Conservation (phyloP, 2,329 filamentous ascomycete genomes). For the Ceratocystis harringtonii region DNA sequence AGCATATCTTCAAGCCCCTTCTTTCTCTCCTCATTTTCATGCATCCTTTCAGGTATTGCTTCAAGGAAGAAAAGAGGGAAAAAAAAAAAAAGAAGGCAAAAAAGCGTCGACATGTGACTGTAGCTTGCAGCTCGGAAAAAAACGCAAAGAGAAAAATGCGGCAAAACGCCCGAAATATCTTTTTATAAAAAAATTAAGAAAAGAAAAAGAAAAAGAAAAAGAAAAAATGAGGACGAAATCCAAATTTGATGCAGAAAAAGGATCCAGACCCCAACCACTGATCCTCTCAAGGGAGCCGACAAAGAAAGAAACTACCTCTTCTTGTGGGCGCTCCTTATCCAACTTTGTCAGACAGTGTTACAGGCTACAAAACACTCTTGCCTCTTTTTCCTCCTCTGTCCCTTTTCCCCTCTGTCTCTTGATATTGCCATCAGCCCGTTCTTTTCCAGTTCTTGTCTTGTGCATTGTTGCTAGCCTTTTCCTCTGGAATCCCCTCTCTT, state of each 20-base stretch:
- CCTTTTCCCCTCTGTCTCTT: neutral
- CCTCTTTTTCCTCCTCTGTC: neutral
- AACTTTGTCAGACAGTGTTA: neutral
- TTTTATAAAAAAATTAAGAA: neutral
- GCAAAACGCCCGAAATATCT: neutral
- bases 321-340: neutral
- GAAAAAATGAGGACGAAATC: neutral
- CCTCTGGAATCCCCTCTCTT: neutral
- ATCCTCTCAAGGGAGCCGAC: neutral
- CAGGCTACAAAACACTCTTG: neutral
- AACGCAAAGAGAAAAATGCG: neutral
- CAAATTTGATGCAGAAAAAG: neutral
- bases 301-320: constrained; percentile 2
- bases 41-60: neutral
- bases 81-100: neutral
- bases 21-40: neutral
- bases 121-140: no score
- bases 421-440: neutral
- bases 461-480: neutral
- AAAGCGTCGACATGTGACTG: no score
- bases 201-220: neutral
- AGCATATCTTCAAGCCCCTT: neutral
- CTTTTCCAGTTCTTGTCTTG: neutral
- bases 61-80: neutral
- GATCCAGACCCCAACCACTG: neutral